A percentile compares a stretch with the other conserved stretches of the same genome.
phyloP scores from a whole-genome alignment of 2,329 filamentous ascomycete species.

The Scedosporium aurantiacum region DNA sequence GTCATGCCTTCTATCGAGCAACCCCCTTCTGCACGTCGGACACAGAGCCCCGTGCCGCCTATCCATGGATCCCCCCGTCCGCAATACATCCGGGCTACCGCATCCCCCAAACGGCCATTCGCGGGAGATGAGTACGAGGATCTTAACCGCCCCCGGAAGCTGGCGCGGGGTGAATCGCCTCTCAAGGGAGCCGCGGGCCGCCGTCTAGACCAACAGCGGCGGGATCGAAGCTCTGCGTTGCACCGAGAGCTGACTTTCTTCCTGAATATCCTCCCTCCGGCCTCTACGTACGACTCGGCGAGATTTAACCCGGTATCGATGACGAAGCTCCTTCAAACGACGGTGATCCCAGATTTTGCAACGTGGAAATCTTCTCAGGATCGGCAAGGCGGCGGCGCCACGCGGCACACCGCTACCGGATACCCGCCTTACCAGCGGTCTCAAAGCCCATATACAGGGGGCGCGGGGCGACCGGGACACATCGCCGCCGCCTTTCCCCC shows the following conservation, averaged over 20 bases:
- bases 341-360: constrained; percentile 51
- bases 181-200: constrained; percentile 83
- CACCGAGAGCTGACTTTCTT: constrained; percentile 57
- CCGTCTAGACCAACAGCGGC: constrained; percentile 66
- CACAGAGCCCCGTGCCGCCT: constrained; percentile 29
- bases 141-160: constrained; percentile 67
- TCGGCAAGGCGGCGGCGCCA: constrained; percentile 14
- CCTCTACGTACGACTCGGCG: constrained; percentile 59
- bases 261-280: constrained; percentile 63
- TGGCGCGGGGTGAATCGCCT: constrained; percentile 81
- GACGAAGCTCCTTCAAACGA: constrained; percentile 60
- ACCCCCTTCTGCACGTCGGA: constrained; percentile 25
- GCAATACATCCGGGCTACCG: constrained; percentile 34
- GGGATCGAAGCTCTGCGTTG: constrained; percentile 54
- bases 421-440: constrained; percentile 35
- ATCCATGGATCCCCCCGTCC: constrained; percentile 27
- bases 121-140: constrained; percentile 58
- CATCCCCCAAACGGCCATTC: constrained; percentile 52
- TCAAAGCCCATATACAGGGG: constrained; percentile 34
- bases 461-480: not conserved
- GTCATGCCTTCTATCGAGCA: constrained; percentile 45
- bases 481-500: not conserved
- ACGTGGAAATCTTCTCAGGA: constrained; percentile 38
- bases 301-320: constrained; percentile 61
- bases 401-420: constrained; percentile 26